These are phyloP conservation scores for Geranomyces variabilis DNA, from an alignment of 192 early-diverging fungal genomes.

Conservation along the genomic window DNA sequence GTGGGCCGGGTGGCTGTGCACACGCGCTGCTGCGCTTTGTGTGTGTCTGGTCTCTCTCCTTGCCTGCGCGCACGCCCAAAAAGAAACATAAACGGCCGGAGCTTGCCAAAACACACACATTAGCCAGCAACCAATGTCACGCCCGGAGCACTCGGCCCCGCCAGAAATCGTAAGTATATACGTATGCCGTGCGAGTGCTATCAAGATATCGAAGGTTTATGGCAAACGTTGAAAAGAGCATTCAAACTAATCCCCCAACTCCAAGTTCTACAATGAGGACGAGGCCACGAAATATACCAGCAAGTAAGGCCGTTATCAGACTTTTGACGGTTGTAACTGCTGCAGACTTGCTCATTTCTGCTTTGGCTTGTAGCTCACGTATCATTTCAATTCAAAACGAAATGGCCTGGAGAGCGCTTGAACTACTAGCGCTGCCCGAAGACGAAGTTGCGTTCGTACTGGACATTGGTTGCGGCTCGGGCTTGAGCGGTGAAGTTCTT, in stretches of 20 bases:
- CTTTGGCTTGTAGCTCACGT: conserved; percentile 69
- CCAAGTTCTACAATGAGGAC: conserved; percentile 87
- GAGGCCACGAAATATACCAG: conserved; percentile 94
- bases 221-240: too few relatives aligned
- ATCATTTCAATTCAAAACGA: conserved; percentile 92
- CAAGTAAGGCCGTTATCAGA: conserved; percentile 61
- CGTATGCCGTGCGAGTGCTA: too few relatives aligned
- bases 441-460: conserved; percentile 77
- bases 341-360: not conserved
- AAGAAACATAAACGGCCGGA: not conserved
- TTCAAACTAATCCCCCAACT: not conserved
- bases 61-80: not conserved
- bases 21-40: too few relatives aligned
- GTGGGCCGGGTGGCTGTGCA: too few relatives aligned
- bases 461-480: conserved; percentile 98
- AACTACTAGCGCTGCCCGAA: conserved; percentile 82
- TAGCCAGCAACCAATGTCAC: conserved; percentile 65
- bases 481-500: conserved; percentile 91
- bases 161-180: conserved; percentile 82
- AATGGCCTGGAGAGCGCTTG: conserved; percentile 89
- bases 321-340: not conserved
- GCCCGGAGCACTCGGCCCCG: conserved; percentile 95
- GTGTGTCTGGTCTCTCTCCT: too few relatives aligned
- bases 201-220: too few relatives aligned
- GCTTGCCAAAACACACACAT: not conserved